These are phyloP conservation scores for Cercospora sp. DNA, from an alignment of 2,329 filamentous ascomycete species.

Conservation along the genomic window DNA sequence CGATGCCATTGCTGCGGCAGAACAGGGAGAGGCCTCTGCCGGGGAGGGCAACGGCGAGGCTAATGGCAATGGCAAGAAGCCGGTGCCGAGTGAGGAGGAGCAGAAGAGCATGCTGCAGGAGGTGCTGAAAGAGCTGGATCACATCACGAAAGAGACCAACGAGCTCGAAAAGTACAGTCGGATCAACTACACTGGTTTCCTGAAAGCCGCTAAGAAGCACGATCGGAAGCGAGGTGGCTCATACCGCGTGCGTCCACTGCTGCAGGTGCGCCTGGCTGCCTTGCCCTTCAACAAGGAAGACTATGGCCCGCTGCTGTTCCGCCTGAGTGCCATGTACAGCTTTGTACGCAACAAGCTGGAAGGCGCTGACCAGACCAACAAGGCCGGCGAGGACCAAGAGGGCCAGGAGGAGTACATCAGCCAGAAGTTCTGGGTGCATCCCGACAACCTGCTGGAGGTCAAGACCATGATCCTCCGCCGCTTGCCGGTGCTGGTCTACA, in stretches of 20 bases:
- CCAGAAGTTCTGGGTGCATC: conserved; percentile 78
- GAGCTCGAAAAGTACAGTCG: conserved; percentile 93
- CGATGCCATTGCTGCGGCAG: conserved; percentile 54
- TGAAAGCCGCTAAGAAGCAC: conserved; percentile 99
- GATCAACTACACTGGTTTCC: conserved; percentile 95
- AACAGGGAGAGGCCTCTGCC: conserved; percentile 38
- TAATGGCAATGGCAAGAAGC: conserved; percentile 38
- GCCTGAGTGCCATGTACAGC: conserved; percentile 92
- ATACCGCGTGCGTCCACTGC: conserved; percentile 87
- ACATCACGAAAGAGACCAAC: conserved; percentile 85
- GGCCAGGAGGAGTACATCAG: conserved; percentile 37
- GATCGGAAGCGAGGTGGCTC: conserved; percentile 84
- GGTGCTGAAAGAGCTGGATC: conserved; percentile 77
- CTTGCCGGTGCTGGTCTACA: conserved; percentile 89
- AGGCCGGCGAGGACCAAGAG: conserved; percentile 25
- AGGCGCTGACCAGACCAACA: conserved; percentile 40
- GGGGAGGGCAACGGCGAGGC: conserved; percentile 24
- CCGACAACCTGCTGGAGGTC: conserved; percentile 92
- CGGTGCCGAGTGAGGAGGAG: conserved; percentile 44
- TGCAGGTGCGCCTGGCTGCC: conserved; percentile 85
- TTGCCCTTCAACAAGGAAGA: conserved; percentile 94
- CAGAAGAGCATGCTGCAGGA: conserved; percentile 61
- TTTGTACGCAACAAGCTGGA: conserved; percentile 85
- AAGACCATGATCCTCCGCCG: conserved; percentile 93
- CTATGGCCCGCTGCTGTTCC: conserved; percentile 83